Evolutionary conservation across 73 alveolate genomes (phyloP), one percentile per base, ranked within the genome.

Genomic region (Paramecium primaurelia): DNA sequence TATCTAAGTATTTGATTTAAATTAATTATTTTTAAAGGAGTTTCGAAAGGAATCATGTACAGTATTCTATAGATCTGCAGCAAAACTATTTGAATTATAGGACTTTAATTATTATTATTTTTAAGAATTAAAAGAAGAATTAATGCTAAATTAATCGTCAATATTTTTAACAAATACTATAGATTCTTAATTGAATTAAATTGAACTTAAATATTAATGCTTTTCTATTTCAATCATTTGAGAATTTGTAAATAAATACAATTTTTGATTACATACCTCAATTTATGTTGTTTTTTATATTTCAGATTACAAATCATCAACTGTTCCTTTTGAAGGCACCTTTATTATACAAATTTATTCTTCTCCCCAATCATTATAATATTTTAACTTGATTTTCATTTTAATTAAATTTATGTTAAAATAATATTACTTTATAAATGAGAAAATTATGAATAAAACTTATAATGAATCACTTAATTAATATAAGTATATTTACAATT

Each of bases 301-400:
- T 64, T 64, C 84, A 6, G 20, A 26, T 26, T 32, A 32, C 30
- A 64, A 64, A 14, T 64, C 84, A 10, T 64, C 22, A 2, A 64
- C 84, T 32, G 84, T 64, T 64, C 84, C 84, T 64, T 64, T 64
- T 6, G 84, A 64, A 14, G 84, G 20, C 42, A 64, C 84, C 16
- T 64, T 64, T 16, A 64, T 28, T 1, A 32, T 34, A 64, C 84
- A 34, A 32, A 64, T 34, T 64, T 64, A 28, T 64, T 11, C 42
- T 32, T 64, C 47, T 28, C 84, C 84, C 84, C 84, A 64, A 34
- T 64, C 84, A 64, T 64, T 26, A 28, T 64, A 64, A 34, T 32
- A 64, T n/a, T 64, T 64, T 18, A 64, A 64, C 84, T 64, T 64
- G 30, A 64, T 64, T 64, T 34, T 64, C 84, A 64, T 64, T 64